phyloP scores from a whole-genome alignment of 139 green algal genomes.

The Auxenochlorella pyrenoidosa region DNA sequence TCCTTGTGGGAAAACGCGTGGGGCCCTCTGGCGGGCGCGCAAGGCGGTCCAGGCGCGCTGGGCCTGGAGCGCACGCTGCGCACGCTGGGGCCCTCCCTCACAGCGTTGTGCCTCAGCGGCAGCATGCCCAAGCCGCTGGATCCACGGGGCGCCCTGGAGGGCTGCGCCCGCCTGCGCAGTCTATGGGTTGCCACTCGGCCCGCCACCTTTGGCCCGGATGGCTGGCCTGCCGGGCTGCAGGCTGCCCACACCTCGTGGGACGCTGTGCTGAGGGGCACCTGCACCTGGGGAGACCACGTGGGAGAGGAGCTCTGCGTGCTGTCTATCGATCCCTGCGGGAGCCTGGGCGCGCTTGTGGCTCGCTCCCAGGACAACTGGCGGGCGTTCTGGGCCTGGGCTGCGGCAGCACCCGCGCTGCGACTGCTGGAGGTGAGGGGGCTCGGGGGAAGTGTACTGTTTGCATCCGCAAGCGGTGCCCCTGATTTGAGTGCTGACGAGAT shows the following conservation, averaged over 20 bases:
- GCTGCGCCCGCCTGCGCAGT: background rate
- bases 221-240: background rate
- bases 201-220: background rate
- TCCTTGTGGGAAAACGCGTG: background rate
- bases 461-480: no score
- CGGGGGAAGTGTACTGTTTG: no score
- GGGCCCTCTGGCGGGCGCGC: no score
- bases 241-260: background rate
- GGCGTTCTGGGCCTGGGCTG: background rate
- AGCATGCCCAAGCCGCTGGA: background rate
- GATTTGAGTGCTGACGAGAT: no score
- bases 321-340: no score
- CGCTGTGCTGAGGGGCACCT: background rate
- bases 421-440: background rate
- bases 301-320: background rate
- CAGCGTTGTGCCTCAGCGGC: background rate
- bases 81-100: background rate
- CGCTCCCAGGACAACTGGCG: background rate
- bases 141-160: background rate
- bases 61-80: background rate
- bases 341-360: background rate
- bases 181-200: background rate
- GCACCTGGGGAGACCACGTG: background rate
- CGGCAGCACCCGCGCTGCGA: background rate
- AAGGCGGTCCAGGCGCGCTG: background rate